These are phyloP conservation scores for Glebionis coronaria DNA, from an alignment of 129 eudicot genomes.

Conservation along the genomic window DNA sequence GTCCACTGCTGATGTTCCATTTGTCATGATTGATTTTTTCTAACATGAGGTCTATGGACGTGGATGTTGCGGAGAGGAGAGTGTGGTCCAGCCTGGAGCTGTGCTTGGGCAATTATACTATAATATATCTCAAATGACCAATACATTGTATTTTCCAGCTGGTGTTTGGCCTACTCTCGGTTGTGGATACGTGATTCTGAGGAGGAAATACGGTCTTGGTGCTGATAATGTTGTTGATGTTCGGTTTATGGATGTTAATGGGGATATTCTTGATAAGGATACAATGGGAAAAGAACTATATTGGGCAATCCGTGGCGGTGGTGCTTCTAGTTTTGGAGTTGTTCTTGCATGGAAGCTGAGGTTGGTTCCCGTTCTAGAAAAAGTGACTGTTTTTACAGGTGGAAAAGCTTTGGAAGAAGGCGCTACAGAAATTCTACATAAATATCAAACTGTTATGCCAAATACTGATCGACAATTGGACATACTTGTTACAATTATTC, in stretches of 20 bases:
- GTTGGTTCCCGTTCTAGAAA: background rate
- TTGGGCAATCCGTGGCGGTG: background rate
- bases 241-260: background rate
- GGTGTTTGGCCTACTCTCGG: background rate
- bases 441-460: background rate
- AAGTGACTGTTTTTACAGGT: background rate
- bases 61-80: background rate
- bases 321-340: no score
- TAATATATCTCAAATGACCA: no score
- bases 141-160: background rate
- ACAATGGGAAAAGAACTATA: background rate
- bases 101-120: background rate
- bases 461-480: no score
- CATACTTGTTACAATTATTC: no score
- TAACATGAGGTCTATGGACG: background rate
- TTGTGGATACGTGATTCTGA: background rate
- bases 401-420: conserved; percentile 1
- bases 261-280: background rate
- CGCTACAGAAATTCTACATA: background rate
- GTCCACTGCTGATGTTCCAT: background rate
- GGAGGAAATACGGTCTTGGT: background rate
- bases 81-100: background rate
- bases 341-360: no score
- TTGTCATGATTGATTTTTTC: background rate
- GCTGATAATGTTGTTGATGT: background rate